Evolutionary conservation across 768 basidiomycete genomes (phyloP), one percentile per base, ranked within the genome.

Genomic region (Hygrocybe coccinea): DNA sequence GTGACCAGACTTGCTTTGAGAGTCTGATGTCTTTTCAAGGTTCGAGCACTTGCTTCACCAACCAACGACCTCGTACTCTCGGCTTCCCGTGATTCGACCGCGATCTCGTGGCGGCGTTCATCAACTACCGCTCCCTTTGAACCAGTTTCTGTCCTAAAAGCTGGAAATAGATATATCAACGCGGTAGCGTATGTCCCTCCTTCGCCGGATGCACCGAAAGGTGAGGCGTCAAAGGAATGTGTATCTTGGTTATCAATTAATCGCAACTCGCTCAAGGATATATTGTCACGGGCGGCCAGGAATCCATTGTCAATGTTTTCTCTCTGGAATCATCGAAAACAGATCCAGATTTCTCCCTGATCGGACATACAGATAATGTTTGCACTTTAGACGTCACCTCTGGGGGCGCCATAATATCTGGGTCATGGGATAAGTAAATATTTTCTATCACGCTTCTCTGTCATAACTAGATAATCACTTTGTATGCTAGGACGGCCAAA

Each of bases 341-440:
- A 54, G 87, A 94, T 56, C 93, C 95, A 19, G 78, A 82, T 63
- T 89, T 86, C 73, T 83, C 85, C 19, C 79, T 97, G 24, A 67
- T 97, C 35, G 97, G 95, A 21, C 97, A 99, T 69, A 81, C 83
- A 11, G 85, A 87, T 46, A 98, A 98, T 66, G 82, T 98, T 35
- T 98, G 95, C 69, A 80, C 90, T 19, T 75, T 99, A 54, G 79
- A 91, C 64, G 81, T 84, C 3, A 81, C 82, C 9, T 70, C 80
- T 8, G 78, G 79, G 47, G 91, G 91, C 14, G 77, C 81, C 49
- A 86, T 98, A 57, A 84, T 97, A 55, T 95, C 91, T 7, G 97
- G 97, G 17, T 95, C 92, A 41, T 99, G 97, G 97, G 97, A 98
- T 74, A 89, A 81, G 95, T 95, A 64, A 70, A 82, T 71, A 10